Conservation (phyloP, 2,329 filamentous ascomycete genomes). For the Aspergillus chevalieri region DNA sequence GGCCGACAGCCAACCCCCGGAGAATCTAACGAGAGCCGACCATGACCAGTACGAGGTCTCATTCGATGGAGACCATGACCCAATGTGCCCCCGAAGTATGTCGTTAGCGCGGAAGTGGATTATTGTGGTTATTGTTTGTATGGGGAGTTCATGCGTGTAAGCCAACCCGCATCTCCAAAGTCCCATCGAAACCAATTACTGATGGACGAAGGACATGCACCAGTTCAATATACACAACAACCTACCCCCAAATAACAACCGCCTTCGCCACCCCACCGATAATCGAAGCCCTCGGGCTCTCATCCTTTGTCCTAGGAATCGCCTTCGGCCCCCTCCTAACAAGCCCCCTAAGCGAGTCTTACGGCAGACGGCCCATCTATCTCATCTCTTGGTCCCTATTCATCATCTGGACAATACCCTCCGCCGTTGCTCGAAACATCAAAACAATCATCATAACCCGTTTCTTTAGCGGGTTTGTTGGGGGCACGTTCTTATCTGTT, state of each 20-base stretch:
- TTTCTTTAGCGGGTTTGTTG: constrained; percentile 53
- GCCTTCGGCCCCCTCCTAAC: constrained; percentile 11
- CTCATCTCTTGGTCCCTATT: constrained; percentile 65
- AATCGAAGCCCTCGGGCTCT: constrained; percentile 69
- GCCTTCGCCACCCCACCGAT: constrained; percentile 65
- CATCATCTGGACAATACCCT: constrained; percentile 69
- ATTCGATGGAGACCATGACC: constrained; percentile 1
- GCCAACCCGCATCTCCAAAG: not conserved
- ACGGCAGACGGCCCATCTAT: constrained; percentile 73
- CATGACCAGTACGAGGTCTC: not conserved
- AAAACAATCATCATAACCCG: constrained; percentile 66
- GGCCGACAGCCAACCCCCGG: too few species aligned
- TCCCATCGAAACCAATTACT: not conserved
- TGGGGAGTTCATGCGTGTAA: constrained; percentile 6
- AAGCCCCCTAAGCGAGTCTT: constrained; percentile 50
- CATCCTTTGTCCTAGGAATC: constrained; percentile 66
- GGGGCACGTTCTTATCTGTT: constrained; percentile 53
- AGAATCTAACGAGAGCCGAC: too few species aligned
- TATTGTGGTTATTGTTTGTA: constrained; percentile 6
- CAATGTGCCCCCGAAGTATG: constrained; percentile 3
- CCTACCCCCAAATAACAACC: constrained; percentile 66
- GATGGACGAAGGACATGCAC: not conserved
- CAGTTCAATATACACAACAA: constrained; percentile 71
- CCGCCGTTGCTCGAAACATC: constrained; percentile 68
- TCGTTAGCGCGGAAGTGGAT: constrained; percentile 1